Base-by-base conservation (phyloP, 1,139 yeast species). In the Saccharomyces hybrid region DNA sequence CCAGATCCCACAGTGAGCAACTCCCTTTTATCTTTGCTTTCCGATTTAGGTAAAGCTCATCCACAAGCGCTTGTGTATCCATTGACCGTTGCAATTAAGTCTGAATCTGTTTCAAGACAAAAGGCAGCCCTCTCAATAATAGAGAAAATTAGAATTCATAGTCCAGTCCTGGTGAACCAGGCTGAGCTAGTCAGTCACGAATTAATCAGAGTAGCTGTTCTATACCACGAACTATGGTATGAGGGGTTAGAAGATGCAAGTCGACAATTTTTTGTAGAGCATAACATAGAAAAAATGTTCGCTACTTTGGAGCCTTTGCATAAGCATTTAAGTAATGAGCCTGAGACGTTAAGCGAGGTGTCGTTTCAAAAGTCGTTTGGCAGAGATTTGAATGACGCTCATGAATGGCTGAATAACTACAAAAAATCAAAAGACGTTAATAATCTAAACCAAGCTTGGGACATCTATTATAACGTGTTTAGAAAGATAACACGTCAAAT, bases 161-260 rank as follows among this genome's bases (percentile, higher is more conserved):
- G 96, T 51, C 81, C 97, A 0, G 73, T 75, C 0, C 75, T 95
- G 59, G 97, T 95, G 24, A 91, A 87, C 59, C 98, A 95, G 68
- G 91, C 98, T 0, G 96, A 90, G 63, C 71, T 91, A 57, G 98
- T 93, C 12, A 87, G 96, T 74, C 84, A 84, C 61, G 99, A 95
- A 66, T 79, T 95, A 58, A 91, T 95, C 60, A 76, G 99, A 61
- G 96, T 90, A 14, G 97, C 98, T 0, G 97, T 93, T 1, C 74
- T 93, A 59, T 91, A 99, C 98, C 96, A 90, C 65, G 99, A 95
- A 67, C 86, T 88, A 68, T 95, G 99, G 99, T 91, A 91, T 64
- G 99, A 91, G 72, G 98, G 96, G 1, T 75, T 95, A 46, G 99
- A 95, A 68, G 97, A 93, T 74, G 99, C 99, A 0, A 90, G 96